These are phyloP conservation scores for Cutaneotrichosporon dermatis DNA, from an alignment of 1,284 basidiomycete species.

Conservation along the genomic window DNA sequence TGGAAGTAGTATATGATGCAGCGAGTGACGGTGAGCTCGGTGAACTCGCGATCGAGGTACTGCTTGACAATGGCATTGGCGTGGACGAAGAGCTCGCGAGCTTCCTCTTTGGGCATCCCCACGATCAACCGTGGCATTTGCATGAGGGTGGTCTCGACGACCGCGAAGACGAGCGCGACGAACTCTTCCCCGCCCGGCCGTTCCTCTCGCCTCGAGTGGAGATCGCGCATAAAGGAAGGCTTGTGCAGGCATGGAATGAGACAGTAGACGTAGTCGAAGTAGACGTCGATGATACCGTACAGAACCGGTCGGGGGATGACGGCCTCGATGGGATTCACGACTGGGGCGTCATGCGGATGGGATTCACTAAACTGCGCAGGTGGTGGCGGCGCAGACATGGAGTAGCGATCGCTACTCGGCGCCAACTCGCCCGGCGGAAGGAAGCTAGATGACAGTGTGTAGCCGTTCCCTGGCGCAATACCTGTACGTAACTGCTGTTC, in stretches of 20 bases:
- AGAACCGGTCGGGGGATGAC: constrained; percentile 38
- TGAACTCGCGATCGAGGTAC: constrained; percentile 20
- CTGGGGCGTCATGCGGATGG: not conserved
- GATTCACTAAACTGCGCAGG: not conserved
- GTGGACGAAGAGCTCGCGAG: constrained; percentile 28
- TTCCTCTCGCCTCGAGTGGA: constrained; percentile 69
- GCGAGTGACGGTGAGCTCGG: constrained; percentile 15
- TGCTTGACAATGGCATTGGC: constrained; percentile 17
- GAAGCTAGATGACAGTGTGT: constrained; percentile 3
- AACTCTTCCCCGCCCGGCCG: constrained; percentile 64
- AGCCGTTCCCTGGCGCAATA: not conserved
- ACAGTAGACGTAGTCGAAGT: constrained; percentile 83
- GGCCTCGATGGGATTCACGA: constrained; percentile 37
- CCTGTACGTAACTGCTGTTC: too few species aligned
- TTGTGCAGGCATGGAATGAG: constrained; percentile 58
- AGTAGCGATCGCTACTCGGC: too few species aligned
- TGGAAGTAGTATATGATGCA: constrained; percentile 28
- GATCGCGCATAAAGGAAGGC: constrained; percentile 78
- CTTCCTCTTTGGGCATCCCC: constrained; percentile 30
- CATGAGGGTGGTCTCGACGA: constrained; percentile 73
- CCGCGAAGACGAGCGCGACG: constrained; percentile 78
- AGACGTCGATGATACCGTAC: constrained; percentile 63
- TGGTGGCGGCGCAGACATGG: too few species aligned
- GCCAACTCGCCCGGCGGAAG: not conserved
- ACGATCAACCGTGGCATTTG: constrained; percentile 40